Evolutionary conservation across 257 asterid species (phyloP), one percentile per base, ranked within the genome.

Genomic region (Datura wrightii): DNA sequence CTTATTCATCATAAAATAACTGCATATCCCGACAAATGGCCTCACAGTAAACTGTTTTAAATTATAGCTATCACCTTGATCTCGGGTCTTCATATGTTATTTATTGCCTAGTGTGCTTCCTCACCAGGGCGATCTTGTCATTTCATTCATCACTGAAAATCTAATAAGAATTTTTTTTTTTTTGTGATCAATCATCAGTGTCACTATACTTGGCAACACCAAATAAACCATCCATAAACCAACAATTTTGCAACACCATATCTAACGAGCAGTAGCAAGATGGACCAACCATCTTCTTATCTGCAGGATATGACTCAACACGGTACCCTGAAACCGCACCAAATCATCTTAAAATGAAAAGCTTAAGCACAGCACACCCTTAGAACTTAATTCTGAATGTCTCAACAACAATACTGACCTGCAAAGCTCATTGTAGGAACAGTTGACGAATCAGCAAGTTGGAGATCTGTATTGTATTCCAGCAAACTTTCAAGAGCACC

Each of bases 61-160:
- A 98, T 94, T 86, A 95, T 94, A 83, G 93, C 98, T 92, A 94
- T 90, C 8, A 94, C 97, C 56, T 88, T 87, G 63, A 95, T 94
- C 78, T 97, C 98, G 9, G 98, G 98, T 86, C 85, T 92, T 84
- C 90, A 87, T 83, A 98, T 92, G 52, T 91, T 96, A 71, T 93
- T 92, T 15, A 95, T 90, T 76, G 97, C 97, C 82, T 58, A 86
- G 56, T 76, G 86, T 86, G 93, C 95, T 91, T 94, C 98, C 84
- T 92, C 94, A 6, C 97, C 96, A 62, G 98, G 98, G 85, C 97
- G 97, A 80, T 95, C 98, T 98, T 94, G 90, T 59, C n/a, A 82
- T 80, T 65, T 76, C 7, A 79, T 46, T 14, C 50, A 58, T 67
- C 74, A 31, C 69, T 65, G 58, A 9, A 70, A n/a, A 62, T 42